These are phyloP conservation scores for Rutstroemia sp. DNA, from an alignment of 2,329 filamentous ascomycete genomes.

Conservation along the genomic window DNA sequence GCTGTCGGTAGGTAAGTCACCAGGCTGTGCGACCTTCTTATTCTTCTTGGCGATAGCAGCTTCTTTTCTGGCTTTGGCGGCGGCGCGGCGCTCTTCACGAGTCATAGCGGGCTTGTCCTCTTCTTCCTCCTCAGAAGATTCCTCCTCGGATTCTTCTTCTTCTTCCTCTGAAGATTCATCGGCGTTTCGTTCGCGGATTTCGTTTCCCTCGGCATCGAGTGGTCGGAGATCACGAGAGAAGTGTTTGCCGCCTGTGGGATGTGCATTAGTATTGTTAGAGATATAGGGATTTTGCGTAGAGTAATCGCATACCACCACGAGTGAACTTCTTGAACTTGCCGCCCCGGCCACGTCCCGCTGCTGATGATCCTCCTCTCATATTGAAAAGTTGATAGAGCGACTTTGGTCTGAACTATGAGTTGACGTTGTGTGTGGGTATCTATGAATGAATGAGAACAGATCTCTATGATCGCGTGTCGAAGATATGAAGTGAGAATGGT, in stretches of 20 bases:
- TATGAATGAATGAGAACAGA: neutral
- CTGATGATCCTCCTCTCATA: conserved; percentile 40
- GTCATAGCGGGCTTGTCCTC: conserved; percentile 50
- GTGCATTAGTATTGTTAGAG: conserved; percentile 14
- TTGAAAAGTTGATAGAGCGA: neutral
- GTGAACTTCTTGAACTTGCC: conserved; percentile 94
- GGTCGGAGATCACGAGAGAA: conserved; percentile 90
- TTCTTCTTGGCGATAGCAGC: conserved; percentile 76
- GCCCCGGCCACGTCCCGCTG: conserved; percentile 55
- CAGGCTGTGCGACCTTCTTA: conserved; percentile 65
- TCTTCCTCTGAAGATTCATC: conserved; percentile 40
- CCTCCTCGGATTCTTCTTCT: conserved; percentile 45
- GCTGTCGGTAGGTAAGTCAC: conserved; percentile 72
- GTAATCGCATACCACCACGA: conserved; percentile 63
- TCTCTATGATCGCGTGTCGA: too few species aligned
- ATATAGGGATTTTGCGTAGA: too few species aligned
- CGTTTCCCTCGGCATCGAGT: conserved; percentile 81
- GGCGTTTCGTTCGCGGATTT: conserved; percentile 70
- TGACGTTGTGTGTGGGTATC: neutral
- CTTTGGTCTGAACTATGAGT: neutral
- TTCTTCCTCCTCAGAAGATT: conserved; percentile 40
- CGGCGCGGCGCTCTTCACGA: conserved; percentile 81
- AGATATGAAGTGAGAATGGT: too few species aligned
- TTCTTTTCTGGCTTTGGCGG: conserved; percentile 85
- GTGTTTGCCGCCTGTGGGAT: conserved; percentile 71